A percentile compares a stretch with the other conserved stretches of the same genome.
These are phyloP conservation scores for Alternaria ethzedia DNA, from an alignment of 2,329 filamentous ascomycete genomes.

Conservation along the genomic window DNA sequence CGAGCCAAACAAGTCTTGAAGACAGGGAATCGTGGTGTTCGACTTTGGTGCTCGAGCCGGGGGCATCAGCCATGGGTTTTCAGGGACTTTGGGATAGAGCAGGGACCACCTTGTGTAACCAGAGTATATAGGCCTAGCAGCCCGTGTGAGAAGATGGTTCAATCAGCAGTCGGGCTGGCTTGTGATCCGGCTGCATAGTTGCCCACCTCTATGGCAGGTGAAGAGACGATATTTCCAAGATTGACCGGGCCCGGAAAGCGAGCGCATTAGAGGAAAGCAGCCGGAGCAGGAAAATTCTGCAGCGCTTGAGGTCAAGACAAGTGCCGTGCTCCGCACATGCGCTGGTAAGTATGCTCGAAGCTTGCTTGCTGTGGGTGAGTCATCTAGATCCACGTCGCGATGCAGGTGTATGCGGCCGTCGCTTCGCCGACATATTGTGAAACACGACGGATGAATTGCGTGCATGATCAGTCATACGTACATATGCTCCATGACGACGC, in stretches of 20 bases:
- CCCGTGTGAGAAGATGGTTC: constrained; percentile 9
- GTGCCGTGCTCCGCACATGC: constrained; percentile 13
- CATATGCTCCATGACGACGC: constrained; percentile 17
- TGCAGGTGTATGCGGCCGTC: constrained; percentile 28
- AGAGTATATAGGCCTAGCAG: constrained; percentile 3
- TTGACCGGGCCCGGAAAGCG: not conserved
- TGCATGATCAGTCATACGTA: constrained; percentile 27
- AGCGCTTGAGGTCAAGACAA: constrained; percentile 16
- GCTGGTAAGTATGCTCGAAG: not conserved
- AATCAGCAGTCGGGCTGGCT: constrained; percentile 17
- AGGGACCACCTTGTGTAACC: constrained; percentile 13
- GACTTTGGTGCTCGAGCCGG: constrained; percentile 14
- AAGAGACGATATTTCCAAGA: constrained; percentile 18
- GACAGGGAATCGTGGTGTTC: constrained; percentile 2
- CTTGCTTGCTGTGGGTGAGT: constrained; percentile 37
- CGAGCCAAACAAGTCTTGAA: constrained; percentile 10
- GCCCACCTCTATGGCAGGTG: constrained; percentile 13
- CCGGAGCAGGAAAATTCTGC: constrained; percentile 3
- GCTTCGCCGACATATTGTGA: constrained; percentile 36
- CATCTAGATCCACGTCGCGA: constrained; percentile 41
- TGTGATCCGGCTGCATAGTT: constrained; percentile 24
- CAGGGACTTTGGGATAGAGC: constrained; percentile 36
- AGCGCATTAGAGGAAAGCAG: not conserved
- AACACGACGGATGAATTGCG: constrained; percentile 32
- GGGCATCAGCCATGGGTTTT: constrained; percentile 15